Conservation (phyloP, 345 rosid species). For the Atalantia buxifolia region DNA sequence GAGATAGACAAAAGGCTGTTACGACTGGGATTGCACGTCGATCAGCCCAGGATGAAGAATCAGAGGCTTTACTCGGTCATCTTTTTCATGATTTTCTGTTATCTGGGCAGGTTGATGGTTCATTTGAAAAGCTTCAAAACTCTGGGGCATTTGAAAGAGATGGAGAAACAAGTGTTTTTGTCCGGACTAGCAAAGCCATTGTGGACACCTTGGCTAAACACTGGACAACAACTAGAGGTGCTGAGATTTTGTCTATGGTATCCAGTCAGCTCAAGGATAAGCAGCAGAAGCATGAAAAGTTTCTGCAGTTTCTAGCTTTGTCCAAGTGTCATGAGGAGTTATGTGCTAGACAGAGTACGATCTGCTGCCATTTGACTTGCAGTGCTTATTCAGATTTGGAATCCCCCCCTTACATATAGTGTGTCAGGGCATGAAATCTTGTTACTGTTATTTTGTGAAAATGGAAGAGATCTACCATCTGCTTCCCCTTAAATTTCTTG, state of each 20-base stretch:
- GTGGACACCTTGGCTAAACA: conserved; percentile 95
- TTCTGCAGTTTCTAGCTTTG: conserved; percentile 92
- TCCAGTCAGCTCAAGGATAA: conserved; percentile 77
- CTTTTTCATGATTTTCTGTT: conserved; percentile 71
- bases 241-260: conserved; percentile 80
- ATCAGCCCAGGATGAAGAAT: conserved; percentile 80
- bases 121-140: conserved; percentile 60
- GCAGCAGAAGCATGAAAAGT: conserved; percentile 84
- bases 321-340: conserved; percentile 97
- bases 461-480: neutral
- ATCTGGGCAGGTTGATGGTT: conserved; percentile 62
- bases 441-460: neutral
- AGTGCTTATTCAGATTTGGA: neutral
- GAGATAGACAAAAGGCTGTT: conserved; percentile 50
- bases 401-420: neutral
- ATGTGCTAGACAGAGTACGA: conserved; percentile 77
- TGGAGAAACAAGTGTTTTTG: conserved; percentile 80
- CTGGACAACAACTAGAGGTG: conserved; percentile 97
- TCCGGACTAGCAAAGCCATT: conserved; percentile 76
- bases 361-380: neutral
- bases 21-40: conserved; percentile 52
- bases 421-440: neutral
- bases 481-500: neutral
- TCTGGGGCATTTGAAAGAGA: conserved; percentile 91
- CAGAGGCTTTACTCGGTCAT: conserved; percentile 83